Percentiles rank a stretch among this genome's conserved stretches.
These are phyloP conservation scores for Mediolabrus comicus DNA, from an alignment of 108 stramenopile genomes.

Conservation along the genomic window DNA sequence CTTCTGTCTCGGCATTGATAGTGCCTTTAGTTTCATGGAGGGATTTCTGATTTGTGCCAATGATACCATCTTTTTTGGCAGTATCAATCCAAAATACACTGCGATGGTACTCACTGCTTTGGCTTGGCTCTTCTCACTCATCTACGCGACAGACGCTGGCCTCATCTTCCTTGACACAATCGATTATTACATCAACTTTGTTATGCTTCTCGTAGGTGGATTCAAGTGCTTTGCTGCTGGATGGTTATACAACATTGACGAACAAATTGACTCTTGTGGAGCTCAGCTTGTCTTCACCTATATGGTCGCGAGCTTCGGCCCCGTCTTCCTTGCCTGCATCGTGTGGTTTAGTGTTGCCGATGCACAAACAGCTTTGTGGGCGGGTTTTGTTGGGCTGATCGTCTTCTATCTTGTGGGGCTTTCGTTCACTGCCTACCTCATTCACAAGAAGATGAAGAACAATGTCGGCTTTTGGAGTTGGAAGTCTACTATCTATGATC, in stretches of 20 bases:
- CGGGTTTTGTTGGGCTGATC: no score
- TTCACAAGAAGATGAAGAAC: no score
- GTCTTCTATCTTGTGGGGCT: no score
- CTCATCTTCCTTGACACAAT: slow-evolving; percentile 52
- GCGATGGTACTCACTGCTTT: slow-evolving; percentile 15
- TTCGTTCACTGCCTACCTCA: no score
- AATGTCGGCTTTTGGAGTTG: no score
- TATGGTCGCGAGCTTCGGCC: slow-evolving; percentile 50
- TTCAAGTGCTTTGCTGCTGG: slow-evolving; percentile 58
- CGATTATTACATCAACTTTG: slow-evolving; percentile 71
- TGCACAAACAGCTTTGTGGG: no score
- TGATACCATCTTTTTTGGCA: slow-evolving; percentile 20
- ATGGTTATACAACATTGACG: slow-evolving; percentile 57
- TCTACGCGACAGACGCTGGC: slow-evolving; percentile 66
- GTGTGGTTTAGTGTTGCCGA: slow-evolving; percentile 54
- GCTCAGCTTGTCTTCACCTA: slow-evolving; percentile 38
- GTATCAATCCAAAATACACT: slow-evolving; percentile 20
- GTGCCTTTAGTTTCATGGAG: slow-evolving; percentile 62
- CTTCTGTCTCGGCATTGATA: slow-evolving; percentile 66
- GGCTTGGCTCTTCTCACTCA: slow-evolving; percentile 35
- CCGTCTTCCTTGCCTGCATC: slow-evolving; percentile 43
- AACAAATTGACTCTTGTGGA: slow-evolving; percentile 38
- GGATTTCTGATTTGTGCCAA: slow-evolving; percentile 29
- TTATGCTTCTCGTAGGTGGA: slow-evolving; percentile 63
- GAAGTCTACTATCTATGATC: no score